phyloP scores from a whole-genome alignment of 805 yeast genomes.

The Candida khao-thaluensis region DNA sequence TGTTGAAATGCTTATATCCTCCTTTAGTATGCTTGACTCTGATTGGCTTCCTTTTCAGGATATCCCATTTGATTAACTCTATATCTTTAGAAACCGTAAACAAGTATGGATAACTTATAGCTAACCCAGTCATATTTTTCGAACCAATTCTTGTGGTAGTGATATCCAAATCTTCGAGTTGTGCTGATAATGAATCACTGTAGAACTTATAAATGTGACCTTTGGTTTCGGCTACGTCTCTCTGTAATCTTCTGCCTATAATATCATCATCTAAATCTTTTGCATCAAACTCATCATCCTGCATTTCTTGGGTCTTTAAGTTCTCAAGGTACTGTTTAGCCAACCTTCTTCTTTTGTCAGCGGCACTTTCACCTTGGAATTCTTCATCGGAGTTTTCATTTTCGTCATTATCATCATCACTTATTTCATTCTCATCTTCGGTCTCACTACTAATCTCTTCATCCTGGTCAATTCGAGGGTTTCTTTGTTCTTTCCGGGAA shows the following conservation, averaged over 20 bases:
- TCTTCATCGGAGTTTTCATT: slow-evolving; percentile 67
- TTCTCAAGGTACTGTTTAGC: slow-evolving; percentile 90
- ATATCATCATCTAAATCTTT: slow-evolving; percentile 87
- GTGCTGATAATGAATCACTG: slow-evolving; percentile 48
- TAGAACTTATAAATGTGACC: slow-evolving; percentile 76
- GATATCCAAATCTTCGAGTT: slow-evolving; percentile 32
- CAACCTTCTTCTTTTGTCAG: slow-evolving; percentile 89
- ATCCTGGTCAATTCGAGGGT: slow-evolving; percentile 32
- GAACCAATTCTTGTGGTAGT: slow-evolving; percentile 58
- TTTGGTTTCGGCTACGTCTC: slow-evolving; percentile 86
- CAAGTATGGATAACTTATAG: slow-evolving; percentile 59
- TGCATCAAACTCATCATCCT: slow-evolving; percentile 65
- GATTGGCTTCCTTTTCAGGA: slow-evolving; percentile 55
- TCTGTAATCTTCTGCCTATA: slow-evolving; percentile 72
- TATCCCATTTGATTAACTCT: slow-evolving; percentile 78
- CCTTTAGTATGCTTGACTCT: slow-evolving; percentile 66
- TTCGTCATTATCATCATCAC: slow-evolving; percentile 35
- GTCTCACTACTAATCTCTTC: slow-evolving; percentile 57
- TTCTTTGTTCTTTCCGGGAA: slow-evolving; percentile 2
- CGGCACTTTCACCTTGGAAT: slow-evolving; percentile 72
- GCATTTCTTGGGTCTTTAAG: slow-evolving; percentile 48
- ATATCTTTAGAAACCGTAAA: slow-evolving; percentile 83
- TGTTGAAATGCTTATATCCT: slow-evolving; percentile 46
- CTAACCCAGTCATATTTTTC: slow-evolving; percentile 53
- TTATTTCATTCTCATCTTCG: slow-evolving; percentile 45